Percentiles rank a stretch among this genome's conserved stretches.
These are phyloP conservation scores for Suhomyces maxii DNA, from an alignment of 1,139 yeast species.

Conservation along the genomic window DNA sequence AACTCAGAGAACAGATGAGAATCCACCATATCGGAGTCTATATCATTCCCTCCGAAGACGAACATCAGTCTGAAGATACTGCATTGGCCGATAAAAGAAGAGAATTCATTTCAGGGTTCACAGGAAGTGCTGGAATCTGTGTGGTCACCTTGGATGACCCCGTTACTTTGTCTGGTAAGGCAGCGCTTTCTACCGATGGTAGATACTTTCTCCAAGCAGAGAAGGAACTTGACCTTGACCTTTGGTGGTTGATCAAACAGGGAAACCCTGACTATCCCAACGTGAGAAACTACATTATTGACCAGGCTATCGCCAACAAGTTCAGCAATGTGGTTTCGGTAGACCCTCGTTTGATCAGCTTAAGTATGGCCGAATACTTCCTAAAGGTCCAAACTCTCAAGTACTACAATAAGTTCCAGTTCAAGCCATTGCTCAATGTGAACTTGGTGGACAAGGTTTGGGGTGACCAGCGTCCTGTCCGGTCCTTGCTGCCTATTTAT, in stretches of 20 bases:
- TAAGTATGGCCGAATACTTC: slow-evolving; percentile 37
- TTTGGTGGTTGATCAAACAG: slow-evolving; percentile 43
- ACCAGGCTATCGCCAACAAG: slow-evolving; percentile 31
- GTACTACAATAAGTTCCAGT: slow-evolving; percentile 24
- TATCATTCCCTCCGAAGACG: slow-evolving; percentile 60
- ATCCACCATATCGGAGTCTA: slow-evolving; percentile 47
- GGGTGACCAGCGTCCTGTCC: slow-evolving; percentile 40
- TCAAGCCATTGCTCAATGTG: slow-evolving; percentile 30
- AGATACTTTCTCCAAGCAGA: slow-evolving; percentile 54
- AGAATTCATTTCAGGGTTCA: slow-evolving; percentile 52
- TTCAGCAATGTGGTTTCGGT: slow-evolving; percentile 41
- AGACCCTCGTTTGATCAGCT: slow-evolving; percentile 40
- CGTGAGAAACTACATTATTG: slow-evolving; percentile 40
- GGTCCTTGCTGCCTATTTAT: slow-evolving; percentile 42
- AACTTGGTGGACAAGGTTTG: slow-evolving; percentile 45
- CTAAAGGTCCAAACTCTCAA: slow-evolving; percentile 22
- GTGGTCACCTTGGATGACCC: slow-evolving; percentile 45
- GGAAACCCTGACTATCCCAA: slow-evolving; percentile 37
- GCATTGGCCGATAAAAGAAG: slow-evolving; percentile 52
- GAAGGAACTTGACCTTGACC: slow-evolving; percentile 34
- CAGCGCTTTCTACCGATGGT: slow-evolving; percentile 58
- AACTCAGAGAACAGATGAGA: slow-evolving; percentile 43
- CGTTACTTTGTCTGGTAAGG: slow-evolving; percentile 34
- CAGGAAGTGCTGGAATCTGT: slow-evolving; percentile 60
- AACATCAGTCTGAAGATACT: slow-evolving; percentile 57